Evolutionary conservation across 1,139 yeast genomes (phyloP).

Genomic region (Geotrichum carabidarum): DNA sequence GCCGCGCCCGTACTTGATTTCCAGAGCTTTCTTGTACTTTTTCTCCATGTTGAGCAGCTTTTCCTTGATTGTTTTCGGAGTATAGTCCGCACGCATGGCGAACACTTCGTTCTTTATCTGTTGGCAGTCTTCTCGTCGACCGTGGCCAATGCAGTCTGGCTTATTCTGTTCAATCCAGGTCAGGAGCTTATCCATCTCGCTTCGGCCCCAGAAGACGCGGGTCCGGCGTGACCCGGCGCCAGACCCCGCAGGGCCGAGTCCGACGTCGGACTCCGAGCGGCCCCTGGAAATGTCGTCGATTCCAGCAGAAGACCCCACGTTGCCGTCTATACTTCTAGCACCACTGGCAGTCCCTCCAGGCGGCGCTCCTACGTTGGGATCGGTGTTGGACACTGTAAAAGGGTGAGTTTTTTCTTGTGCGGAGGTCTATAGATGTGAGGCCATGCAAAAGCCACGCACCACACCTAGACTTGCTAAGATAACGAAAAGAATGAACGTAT

Average conservation of each 20-base stretch:
- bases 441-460: not conserved
- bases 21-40: conserved; percentile 17
- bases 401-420: not conserved
- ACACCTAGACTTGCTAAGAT: too few relatives aligned
- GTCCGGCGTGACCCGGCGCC: conserved; percentile 12
- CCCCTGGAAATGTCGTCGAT: conserved; percentile 1
- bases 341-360: conserved; percentile 7
- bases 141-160: conserved; percentile 21
- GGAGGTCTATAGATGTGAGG: not conserved
- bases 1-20: conserved; percentile 9
- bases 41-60: conserved; percentile 20
- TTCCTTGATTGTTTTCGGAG: conserved; percentile 20
- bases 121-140: conserved; percentile 20
- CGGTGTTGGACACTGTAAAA: conserved; percentile 9
- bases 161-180: conserved; percentile 19
- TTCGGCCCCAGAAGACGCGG: conserved; percentile 20
- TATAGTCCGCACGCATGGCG: conserved; percentile 16
- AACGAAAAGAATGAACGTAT: too few relatives aligned
- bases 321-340: conserved; percentile 1
- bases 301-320: not conserved
- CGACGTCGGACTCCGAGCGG: conserved; percentile 1
- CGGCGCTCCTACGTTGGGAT: conserved; percentile 7
- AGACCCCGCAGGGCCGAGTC: not conserved
- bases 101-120: conserved; percentile 20
- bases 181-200: conserved; percentile 20